A percentile compares a stretch with the other conserved stretches of the same genome.
phyloP scores from a whole-genome alignment of 2,329 filamentous ascomycete genomes.

The Aspergillus intermedius region DNA sequence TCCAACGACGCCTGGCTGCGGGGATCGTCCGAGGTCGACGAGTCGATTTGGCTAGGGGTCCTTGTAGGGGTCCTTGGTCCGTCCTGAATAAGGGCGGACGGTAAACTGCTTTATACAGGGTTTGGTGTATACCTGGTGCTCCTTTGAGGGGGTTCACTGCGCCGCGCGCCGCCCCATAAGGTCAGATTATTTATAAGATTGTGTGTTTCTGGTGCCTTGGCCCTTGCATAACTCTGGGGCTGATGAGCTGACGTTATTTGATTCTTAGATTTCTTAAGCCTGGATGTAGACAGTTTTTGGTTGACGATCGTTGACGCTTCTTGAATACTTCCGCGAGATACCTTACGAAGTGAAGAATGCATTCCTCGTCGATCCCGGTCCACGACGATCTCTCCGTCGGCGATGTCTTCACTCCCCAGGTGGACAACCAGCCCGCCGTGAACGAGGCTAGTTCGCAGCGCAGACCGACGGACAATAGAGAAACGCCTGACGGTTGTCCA shows the following conservation, averaged over 20 bases:
- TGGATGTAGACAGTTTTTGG: too few relatives aligned
- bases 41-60: constrained; percentile 43
- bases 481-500: constrained; percentile 13
- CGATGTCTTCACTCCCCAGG: constrained; percentile 35
- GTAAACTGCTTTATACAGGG: constrained; percentile 30
- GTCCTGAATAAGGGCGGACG: constrained; percentile 49
- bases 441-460: constrained; percentile 18
- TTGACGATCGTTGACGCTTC: too few relatives aligned
- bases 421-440: constrained; percentile 24
- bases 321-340: too few relatives aligned
- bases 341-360: constrained; percentile 11
- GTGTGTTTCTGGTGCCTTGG: neutral
- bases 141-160: too few relatives aligned
- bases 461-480: constrained; percentile 12
- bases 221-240: too few relatives aligned
- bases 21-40: constrained; percentile 18
- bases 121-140: too few relatives aligned
- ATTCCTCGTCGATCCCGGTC: constrained; percentile 12
- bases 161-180: too few relatives aligned
- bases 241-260: too few relatives aligned
- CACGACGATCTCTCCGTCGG: constrained; percentile 32
- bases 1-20: constrained; percentile 11
- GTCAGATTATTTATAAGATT: too few relatives aligned
- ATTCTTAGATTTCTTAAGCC: too few relatives aligned
- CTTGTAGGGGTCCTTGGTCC: constrained; percentile 43